Percentiles rank a stretch among this genome's conserved stretches.
Evolutionary conservation across 2,329 filamentous ascomycete genomes (phyloP).

Genomic region (Aspergillus vadensis): DNA sequence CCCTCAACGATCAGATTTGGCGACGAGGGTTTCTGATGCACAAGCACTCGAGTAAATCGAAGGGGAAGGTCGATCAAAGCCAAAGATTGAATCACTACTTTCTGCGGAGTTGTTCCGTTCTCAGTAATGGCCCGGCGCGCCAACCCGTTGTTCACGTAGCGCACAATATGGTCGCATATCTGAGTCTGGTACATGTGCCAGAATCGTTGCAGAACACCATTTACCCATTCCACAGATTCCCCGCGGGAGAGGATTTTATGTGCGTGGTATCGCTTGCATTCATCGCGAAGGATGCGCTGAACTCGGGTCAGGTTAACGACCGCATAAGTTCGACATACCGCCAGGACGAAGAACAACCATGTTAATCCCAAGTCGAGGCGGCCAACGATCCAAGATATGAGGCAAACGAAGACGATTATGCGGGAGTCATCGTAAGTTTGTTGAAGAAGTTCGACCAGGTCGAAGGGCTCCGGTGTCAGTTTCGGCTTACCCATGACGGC

Average conservation of each 20-base stretch:
- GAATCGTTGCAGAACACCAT: conserved; percentile 11
- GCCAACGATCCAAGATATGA: conserved; percentile 18
- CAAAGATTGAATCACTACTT: conserved; percentile 19
- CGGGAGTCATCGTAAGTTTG: conserved; percentile 21
- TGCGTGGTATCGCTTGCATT: conserved; percentile 17
- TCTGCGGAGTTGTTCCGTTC: background rate
- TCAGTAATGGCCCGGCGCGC: conserved; percentile 5
- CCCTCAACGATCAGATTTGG: conserved; percentile 20
- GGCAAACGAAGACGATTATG: conserved; percentile 18
- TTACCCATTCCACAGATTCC: conserved; percentile 20
- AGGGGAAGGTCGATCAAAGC: conserved; percentile 17
- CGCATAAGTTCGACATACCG: conserved; percentile 18
- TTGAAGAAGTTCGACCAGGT: conserved; percentile 10
- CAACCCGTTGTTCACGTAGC: conserved; percentile 18
- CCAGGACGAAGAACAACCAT: conserved; percentile 18
- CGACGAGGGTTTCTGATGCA: conserved; percentile 8
- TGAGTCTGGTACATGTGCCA: conserved; percentile 21
- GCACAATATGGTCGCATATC: conserved; percentile 16
- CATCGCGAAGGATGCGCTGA: conserved; percentile 18
- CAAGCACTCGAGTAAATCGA: conserved; percentile 11
- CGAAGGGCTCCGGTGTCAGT: background rate
- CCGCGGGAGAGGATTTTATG: conserved; percentile 11
- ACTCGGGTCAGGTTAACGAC: conserved; percentile 14
- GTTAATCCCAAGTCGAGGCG: conserved; percentile 15
- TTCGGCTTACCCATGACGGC: conserved; percentile 12